Base-by-base conservation (phyloP, 2,329 filamentous ascomycete genomes). In the Stachybotrys chlorohalonatus region DNA sequence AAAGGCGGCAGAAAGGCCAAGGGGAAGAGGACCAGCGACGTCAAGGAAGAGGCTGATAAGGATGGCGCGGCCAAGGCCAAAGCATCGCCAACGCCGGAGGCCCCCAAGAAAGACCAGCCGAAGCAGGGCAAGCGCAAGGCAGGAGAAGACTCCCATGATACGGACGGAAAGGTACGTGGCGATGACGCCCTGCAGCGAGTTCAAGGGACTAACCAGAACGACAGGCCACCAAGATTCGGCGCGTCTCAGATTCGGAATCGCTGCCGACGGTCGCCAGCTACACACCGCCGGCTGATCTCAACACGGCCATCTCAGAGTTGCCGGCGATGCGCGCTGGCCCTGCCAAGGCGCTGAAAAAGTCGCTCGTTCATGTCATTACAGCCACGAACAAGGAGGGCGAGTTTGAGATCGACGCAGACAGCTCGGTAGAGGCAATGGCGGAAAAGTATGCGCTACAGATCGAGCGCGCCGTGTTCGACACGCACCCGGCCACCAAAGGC, bases 371-470 rank as follows among this genome's bases (percentile, higher is more conserved):
- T 53, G 79, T 86, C 55, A 79, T 95, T 55, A 76, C 79, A n/a
- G 70, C 76, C 42, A 83, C 88, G 39, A 80, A 86, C 59, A 89
- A 90, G 68, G 77, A 81, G 54, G 81, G 82, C 15, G 75, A 81
- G 9, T 85, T 86, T 61, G 73, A 75, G 31, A 72, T 91, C 16
- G 79, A 84, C 1, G 78, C 85, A 52, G 86, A 82, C 50, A 78
- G 84, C 54, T 83, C 82, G 0, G 75, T 81, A 13, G 83, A 86
- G 51, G 78, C 78, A 9, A 74, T 89, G 56, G 85, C 87, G 11
- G 85, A 88, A 64, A 80, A 80, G 24, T 79, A 92, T 49, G 89
- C 88, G 13, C 73, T 96, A 31, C 82, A 90, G 59, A 87, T 97
- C 57, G 92, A 96, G 73, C 83, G 90, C 63, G 82, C 82, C 5